Conservation (phyloP, 2,329 filamentous ascomycete genomes). For the Lecanicillium sp. region DNA sequence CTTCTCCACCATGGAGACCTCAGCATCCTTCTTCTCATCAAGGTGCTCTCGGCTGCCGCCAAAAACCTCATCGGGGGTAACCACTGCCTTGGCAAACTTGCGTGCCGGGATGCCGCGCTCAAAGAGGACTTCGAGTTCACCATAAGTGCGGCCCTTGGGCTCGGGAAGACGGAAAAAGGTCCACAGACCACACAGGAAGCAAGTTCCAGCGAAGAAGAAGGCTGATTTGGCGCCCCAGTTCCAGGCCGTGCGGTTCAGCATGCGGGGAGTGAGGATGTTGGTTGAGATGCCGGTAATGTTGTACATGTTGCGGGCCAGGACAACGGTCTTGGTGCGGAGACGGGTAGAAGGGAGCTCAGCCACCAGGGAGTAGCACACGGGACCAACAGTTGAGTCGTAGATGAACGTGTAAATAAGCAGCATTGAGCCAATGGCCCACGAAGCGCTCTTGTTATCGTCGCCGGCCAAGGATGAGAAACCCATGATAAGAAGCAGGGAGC, state of each 20-base stretch:
- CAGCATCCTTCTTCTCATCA: slow-evolving; percentile 2
- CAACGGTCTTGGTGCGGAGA: slow-evolving; percentile 37
- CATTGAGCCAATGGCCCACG: slow-evolving; percentile 30
- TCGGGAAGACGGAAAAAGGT: slow-evolving; percentile 47
- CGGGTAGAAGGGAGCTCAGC: slow-evolving; percentile 40
- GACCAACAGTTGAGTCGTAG: slow-evolving; percentile 30
- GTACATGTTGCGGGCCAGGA: slow-evolving; percentile 37
- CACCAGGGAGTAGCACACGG: slow-evolving; percentile 78
- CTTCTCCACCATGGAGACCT: slow-evolving; percentile 2
- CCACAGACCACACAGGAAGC: slow-evolving; percentile 38
- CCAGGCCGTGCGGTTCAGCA: slow-evolving; percentile 38
- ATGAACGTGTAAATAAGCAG: slow-evolving; percentile 35
- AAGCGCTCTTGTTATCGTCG: slow-evolving; percentile 24
- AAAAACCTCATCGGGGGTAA: slow-evolving; percentile 11
- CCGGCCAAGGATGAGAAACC: slow-evolving; percentile 28
- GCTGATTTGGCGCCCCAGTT: slow-evolving; percentile 41
- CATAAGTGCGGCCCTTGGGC: slow-evolving; percentile 44
- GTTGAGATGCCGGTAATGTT: slow-evolving; percentile 39
- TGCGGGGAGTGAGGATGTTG: slow-evolving; percentile 37
- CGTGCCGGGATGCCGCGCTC: slow-evolving; percentile 33
- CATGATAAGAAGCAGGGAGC: slow-evolving; percentile 26
- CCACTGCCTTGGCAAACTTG: slow-evolving; percentile 27
- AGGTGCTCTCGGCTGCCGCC: background rate
- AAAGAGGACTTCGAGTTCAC: slow-evolving; percentile 50
- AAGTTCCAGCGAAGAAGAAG: slow-evolving; percentile 37